Conservation (phyloP, 2,329 filamentous ascomycete species). For the Amauroascus niger region DNA sequence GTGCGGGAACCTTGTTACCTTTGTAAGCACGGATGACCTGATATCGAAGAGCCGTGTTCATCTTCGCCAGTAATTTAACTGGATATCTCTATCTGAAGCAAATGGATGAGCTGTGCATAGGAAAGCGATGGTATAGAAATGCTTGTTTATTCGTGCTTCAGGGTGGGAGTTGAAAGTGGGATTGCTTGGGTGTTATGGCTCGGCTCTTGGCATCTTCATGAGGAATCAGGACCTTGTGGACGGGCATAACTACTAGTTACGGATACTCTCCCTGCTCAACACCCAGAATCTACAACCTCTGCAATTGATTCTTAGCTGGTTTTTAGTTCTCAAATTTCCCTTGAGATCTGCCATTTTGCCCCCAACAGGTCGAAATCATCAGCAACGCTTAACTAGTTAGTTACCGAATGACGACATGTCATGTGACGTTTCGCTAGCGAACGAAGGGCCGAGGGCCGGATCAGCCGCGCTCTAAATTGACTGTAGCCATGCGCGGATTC, state of each 20-base stretch:
- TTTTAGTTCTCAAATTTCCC: background rate
- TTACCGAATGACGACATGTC: background rate
- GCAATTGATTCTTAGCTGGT: no score
- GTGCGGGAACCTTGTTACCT: slow-evolving; percentile 43
- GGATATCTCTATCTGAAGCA: background rate
- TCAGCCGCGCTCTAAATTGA: no score
- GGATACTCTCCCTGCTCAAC: no score
- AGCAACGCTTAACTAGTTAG: no score
- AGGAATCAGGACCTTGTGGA: background rate
- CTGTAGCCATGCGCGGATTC: no score
- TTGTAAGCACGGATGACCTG: slow-evolving; percentile 85
- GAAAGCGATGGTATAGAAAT: background rate
- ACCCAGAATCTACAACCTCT: no score
- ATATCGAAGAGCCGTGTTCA: slow-evolving; percentile 54
- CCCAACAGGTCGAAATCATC: background rate
- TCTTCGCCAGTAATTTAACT: slow-evolving; percentile 15
- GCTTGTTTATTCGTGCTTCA: background rate
- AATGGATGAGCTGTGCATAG: background rate
- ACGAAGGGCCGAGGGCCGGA: slow-evolving; percentile 1
- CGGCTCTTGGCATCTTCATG: background rate
- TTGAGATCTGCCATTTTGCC: background rate
- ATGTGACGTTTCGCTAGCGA: background rate
- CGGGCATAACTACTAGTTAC: no score
- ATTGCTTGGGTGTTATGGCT: background rate
- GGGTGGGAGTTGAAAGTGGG: background rate